phyloP scores from a whole-genome alignment of 1,139 yeast genomes.

The Sugiyamaella xylanicola region DNA sequence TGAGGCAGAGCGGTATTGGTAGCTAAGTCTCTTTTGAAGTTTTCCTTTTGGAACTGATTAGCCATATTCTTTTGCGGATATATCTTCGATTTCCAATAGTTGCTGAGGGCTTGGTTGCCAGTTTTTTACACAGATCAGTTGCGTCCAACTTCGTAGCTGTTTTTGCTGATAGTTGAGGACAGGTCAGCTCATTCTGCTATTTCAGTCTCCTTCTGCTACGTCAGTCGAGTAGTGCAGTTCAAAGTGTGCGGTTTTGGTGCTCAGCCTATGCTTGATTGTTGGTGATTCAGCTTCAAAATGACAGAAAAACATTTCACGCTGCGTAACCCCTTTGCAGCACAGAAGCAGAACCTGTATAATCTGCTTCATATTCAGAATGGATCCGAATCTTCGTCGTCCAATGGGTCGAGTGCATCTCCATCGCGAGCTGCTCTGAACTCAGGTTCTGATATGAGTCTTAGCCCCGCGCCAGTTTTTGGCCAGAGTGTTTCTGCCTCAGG shows the following conservation, averaged over 20 bases:
- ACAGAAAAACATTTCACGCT: conserved; percentile 12
- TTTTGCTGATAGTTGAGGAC: too few relatives aligned
- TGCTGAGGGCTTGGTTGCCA: too few relatives aligned
- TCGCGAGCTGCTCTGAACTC: conserved; percentile 1
- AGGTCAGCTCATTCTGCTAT: too few relatives aligned
- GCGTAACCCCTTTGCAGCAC: conserved; percentile 10
- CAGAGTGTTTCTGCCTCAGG: not conserved
- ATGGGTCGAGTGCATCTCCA: not conserved
- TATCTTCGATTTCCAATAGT: too few relatives aligned
- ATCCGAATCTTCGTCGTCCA: not conserved
- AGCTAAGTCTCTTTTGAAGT: too few relatives aligned
- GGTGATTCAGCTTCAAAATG: not conserved
- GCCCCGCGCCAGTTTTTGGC: not conserved
- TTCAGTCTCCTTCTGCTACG: not conserved
- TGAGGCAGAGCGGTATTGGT: too few relatives aligned
- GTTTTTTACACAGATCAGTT: too few relatives aligned
- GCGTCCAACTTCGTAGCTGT: too few relatives aligned
- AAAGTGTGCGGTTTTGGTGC: not conserved
- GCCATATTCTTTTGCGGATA: too few relatives aligned
- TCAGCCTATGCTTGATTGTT: not conserved
- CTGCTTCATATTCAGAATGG: conserved; percentile 5
- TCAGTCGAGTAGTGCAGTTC: too few relatives aligned
- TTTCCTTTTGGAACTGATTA: too few relatives aligned
- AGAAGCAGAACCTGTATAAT: conserved; percentile 7
- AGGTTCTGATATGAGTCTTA: not conserved